A percentile compares a stretch with the other conserved stretches of the same genome.
Evolutionary conservation across 1,284 basidiomycete genomes (phyloP).

Genomic region (Tilletia indica): DNA sequence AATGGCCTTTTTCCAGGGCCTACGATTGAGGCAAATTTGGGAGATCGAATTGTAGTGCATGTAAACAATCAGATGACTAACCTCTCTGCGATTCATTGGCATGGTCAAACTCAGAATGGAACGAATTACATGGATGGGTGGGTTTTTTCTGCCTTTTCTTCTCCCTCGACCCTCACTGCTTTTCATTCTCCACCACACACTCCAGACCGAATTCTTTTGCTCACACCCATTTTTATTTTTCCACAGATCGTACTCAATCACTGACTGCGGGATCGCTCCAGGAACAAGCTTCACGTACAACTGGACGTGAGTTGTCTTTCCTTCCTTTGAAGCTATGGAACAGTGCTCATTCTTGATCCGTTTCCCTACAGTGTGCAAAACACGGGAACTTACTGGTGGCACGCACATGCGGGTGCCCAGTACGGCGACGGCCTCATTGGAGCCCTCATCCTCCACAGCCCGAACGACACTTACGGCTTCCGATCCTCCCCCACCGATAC

Average conservation of each 20-base stretch:
- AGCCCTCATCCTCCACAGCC: conserved; percentile 50
- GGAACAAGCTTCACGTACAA: conserved; percentile 35
- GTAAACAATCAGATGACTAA: conserved; percentile 40
- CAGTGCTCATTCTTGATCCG: too few relatives aligned
- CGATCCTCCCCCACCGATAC: not conserved
- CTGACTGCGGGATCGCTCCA: conserved; percentile 51
- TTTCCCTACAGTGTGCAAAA: conserved; percentile 37
- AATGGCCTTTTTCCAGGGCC: conserved; percentile 48
- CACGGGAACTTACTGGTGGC: conserved; percentile 60
- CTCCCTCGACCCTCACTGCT: not conserved
- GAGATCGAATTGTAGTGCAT: conserved; percentile 46
- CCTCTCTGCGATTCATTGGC: conserved; percentile 49
- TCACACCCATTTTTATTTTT: not conserved
- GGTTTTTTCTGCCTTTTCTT: not conserved
- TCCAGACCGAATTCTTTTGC: too few relatives aligned
- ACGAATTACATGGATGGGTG: conserved; percentile 45
- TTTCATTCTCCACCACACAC: too few relatives aligned
- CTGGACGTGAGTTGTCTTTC: conserved; percentile 2
- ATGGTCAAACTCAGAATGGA: conserved; percentile 49
- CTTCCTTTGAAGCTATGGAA: not conserved
- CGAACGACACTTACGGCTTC: conserved; percentile 44
- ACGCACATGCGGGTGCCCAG: conserved; percentile 46
- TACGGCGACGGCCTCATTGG: conserved; percentile 50
- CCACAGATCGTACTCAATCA: conserved; percentile 28
- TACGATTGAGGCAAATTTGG: conserved; percentile 43